Base-by-base conservation (phyloP, 108 stramenopile genomes). In the Tribonema minus region DNA sequence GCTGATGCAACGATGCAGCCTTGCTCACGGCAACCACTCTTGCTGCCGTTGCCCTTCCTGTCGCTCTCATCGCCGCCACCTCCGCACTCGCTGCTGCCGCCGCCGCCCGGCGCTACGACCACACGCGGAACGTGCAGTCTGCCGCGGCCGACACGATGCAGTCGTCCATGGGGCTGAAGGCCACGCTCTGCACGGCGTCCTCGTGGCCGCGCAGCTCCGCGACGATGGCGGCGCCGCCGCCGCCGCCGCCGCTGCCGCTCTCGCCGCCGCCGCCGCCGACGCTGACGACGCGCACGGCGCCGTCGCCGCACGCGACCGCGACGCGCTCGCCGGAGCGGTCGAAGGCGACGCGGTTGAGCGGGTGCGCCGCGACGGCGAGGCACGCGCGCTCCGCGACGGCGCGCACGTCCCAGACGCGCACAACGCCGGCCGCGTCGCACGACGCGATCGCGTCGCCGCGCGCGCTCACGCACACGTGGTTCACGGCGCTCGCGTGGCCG, bases 401-500 rank as follows among this genome's bases (percentile, higher is more conserved):
- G 36, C 88, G 85, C 29, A 87, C 85, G 61, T 88, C 88, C 88
- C 88, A 88, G 28, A 88, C 35, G 29, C 84, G 83, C 0, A 88
- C 85, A 26, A 86, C 72, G 27, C 88, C 88, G 41, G 87, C 88
- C 0, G 89, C 89, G 63, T 90, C 89, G 59, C 87, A 87, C 3
- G 84, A 83, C 3, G 75, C 88, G 29, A 90, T 70, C 40, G 75
- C 81, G 71, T 90, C 89, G 23, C 89, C 89, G 12, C 76, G 72
- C n/a, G 76, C 31, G 40, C 63, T 88, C 41, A 87, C 46, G 70
- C 78, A 74, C 26, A 88, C 82, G 38, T 82, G 64, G 78, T 90
- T 90, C 34, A 85, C 81, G 3, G 88, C 86, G 80, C 89, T 90
- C 7, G 54, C 71, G 87, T 90, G 89, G 9, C 89, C 89, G 61